phyloP scores from a whole-genome alignment of 164 flowering plant species.

The Malania oleifera region DNA sequence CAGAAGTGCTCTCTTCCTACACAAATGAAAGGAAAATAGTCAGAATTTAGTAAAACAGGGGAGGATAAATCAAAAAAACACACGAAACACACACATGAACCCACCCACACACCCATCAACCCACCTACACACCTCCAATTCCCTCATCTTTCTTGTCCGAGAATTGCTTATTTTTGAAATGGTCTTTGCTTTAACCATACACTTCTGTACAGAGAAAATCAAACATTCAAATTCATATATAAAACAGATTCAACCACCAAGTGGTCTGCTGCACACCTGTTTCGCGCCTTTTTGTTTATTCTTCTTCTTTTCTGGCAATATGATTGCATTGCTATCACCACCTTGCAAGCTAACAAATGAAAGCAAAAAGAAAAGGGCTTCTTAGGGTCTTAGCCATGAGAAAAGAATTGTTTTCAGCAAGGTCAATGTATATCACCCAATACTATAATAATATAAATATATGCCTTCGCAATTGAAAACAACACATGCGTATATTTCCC shows the following conservation, averaged over 20 bases:
- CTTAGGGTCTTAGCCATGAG: neutral
- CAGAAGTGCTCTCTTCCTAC: conserved; percentile 60
- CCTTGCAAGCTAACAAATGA: conserved; percentile 17
- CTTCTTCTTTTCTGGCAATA: conserved; percentile 41
- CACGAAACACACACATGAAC: neutral
- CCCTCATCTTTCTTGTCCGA: conserved; percentile 67
- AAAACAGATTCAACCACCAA: neutral
- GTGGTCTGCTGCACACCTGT: conserved; percentile 22
- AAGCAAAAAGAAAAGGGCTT: neutral
- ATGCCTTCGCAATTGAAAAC: neutral
- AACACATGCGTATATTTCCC: neutral
- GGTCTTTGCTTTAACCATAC: conserved; percentile 10
- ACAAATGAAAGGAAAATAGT: neutral
- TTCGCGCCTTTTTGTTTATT: conserved; percentile 24
- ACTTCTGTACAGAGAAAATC: conserved; percentile 9
- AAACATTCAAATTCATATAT: neutral
- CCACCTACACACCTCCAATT: conserved; percentile 30
- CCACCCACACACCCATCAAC: conserved; percentile 29
- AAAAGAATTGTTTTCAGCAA: neutral
- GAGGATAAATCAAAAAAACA: neutral
- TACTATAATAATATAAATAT: no score
- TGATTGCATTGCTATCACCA: conserved; percentile 49
- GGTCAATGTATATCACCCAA: neutral
- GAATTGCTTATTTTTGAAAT: conserved; percentile 42
- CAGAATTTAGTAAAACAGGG: neutral